phyloP scores from a whole-genome alignment of 2,329 filamentous ascomycete species.

The Thelonectria olida region DNA sequence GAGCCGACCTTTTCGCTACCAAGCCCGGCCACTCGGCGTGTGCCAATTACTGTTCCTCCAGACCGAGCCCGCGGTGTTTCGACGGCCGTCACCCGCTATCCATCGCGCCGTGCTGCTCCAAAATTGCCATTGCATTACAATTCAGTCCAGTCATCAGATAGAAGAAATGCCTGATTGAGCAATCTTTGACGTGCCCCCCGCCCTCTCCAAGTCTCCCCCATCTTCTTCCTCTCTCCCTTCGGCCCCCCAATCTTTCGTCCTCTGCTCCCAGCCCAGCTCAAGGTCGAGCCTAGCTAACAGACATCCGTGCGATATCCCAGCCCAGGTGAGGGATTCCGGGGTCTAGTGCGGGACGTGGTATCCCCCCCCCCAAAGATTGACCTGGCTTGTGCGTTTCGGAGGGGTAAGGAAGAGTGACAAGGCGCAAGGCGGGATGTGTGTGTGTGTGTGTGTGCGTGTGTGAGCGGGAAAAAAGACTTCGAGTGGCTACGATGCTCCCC shows the following conservation, averaged over 20 bases:
- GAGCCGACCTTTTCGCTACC: not conserved
- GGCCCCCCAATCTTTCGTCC: conserved; percentile 3
- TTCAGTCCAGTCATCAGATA: conserved; percentile 29
- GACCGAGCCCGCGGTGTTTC: conserved; percentile 15
- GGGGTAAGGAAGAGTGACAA: not conserved
- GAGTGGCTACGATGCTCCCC: not conserved
- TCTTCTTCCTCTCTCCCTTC: conserved; percentile 6
- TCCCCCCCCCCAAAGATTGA: not conserved
- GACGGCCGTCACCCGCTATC: conserved; percentile 15
- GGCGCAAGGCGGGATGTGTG: too few species aligned
- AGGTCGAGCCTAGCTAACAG: conserved; percentile 30
- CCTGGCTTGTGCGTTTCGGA: not conserved
- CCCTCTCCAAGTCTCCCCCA: not conserved
- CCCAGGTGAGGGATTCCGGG: not conserved
- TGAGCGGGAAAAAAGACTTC: not conserved
- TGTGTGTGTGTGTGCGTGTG: too few species aligned
- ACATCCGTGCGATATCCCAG: not conserved
- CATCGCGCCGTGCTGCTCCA: not conserved
- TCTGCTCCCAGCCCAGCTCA: conserved; percentile 26
- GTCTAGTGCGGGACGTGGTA: conserved; percentile 1
- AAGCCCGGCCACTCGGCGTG: conserved; percentile 25
- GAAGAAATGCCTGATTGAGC: conserved; percentile 15
- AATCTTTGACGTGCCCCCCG: not conserved
- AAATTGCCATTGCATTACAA: conserved; percentile 28
- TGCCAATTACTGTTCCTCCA: conserved; percentile 33